Base-by-base conservation (phyloP, 2,329 filamentous ascomycete species). In the Xenoacremonium recifei region DNA sequence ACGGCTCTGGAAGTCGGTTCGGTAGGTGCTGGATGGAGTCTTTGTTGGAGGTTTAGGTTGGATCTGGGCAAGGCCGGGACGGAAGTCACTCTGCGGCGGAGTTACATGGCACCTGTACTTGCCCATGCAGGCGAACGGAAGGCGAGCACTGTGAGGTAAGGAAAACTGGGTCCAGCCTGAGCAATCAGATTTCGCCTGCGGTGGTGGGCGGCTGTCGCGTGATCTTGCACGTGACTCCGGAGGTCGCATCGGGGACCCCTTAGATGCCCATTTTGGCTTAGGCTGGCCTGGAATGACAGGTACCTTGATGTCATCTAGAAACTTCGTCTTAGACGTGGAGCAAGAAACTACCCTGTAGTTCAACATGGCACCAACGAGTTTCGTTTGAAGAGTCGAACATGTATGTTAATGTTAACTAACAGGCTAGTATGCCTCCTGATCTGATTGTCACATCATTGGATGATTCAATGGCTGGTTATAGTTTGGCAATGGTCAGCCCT, bases 11-110 rank as follows among this genome's bases (percentile, higher is more conserved):
- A 39, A 44, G 40, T 40, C 23, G 36, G 36, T 44, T 37, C n/a
- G n/a, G n/a, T n/a, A n/a, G n/a, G n/a, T n/a, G n/a, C n/a, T n/a
- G n/a, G n/a, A n/a, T n/a, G n/a, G n/a, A 41, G 44, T 48, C 49
- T 54, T 53, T 48, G 51, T 56, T 33, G 37, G 42, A 40, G 35
- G 42, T 47, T 45, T n/a, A n/a, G n/a, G n/a, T n/a, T 44, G 47
- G 38, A 53, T 45, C 46, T 56, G 48, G 36, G 21, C 37, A 53
- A 37, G 49, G 48, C 47, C 47, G 47, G 16, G 49, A 50, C 51
- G 40, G 51, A 66, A 63, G 64, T 67, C 61, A 62, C 62, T 55
- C 43, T 57, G 36, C 40, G 52, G 61, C 58, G 58, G 45, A 56
- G 50, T 57, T 62, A 53, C 56, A 61, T 58, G 55, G 57, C 53